Evolutionary conservation across 2,329 filamentous ascomycete genomes (phyloP).

Genomic region (Pseudogymnoascus sp.): DNA sequence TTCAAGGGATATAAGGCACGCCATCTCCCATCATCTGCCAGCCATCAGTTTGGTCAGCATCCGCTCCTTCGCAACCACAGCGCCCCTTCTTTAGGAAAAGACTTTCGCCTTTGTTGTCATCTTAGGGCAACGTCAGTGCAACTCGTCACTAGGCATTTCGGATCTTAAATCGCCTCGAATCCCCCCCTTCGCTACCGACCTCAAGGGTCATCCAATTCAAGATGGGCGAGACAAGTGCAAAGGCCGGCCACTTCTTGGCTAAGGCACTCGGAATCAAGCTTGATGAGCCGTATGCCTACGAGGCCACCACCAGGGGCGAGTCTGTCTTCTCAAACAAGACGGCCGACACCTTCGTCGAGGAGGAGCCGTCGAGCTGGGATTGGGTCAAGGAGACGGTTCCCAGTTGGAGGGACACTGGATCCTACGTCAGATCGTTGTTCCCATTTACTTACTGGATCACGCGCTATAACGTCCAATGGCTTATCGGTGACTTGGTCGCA

Average conservation of each 20-base stretch:
- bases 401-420: slow-evolving; percentile 39
- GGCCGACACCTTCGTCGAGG: slow-evolving; percentile 72
- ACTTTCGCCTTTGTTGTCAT: background rate
- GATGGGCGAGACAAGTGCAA: slow-evolving; percentile 30
- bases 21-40: slow-evolving; percentile 1
- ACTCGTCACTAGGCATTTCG: background rate
- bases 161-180: background rate
- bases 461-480: slow-evolving; percentile 84
- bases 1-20: slow-evolving; percentile 7
- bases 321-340: slow-evolving; percentile 68
- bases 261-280: slow-evolving; percentile 78
- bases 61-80: background rate
- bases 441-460: slow-evolving; percentile 85
- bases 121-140: background rate
- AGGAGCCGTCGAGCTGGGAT: slow-evolving; percentile 66
- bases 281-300: slow-evolving; percentile 44
- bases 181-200: background rate
- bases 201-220: slow-evolving; percentile 1
- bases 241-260: slow-evolving; percentile 65
- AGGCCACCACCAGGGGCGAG: slow-evolving; percentile 65
- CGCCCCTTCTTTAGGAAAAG: background rate
- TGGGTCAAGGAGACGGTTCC: slow-evolving; percentile 63
- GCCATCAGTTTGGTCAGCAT: background rate
- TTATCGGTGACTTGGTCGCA: slow-evolving; percentile 80
- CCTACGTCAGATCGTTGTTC: slow-evolving; percentile 67